Evolutionary conservation across 148 eudicot species (phyloP), one percentile per base, ranked within the genome.

Genomic region (Nepenthes gracilis): DNA sequence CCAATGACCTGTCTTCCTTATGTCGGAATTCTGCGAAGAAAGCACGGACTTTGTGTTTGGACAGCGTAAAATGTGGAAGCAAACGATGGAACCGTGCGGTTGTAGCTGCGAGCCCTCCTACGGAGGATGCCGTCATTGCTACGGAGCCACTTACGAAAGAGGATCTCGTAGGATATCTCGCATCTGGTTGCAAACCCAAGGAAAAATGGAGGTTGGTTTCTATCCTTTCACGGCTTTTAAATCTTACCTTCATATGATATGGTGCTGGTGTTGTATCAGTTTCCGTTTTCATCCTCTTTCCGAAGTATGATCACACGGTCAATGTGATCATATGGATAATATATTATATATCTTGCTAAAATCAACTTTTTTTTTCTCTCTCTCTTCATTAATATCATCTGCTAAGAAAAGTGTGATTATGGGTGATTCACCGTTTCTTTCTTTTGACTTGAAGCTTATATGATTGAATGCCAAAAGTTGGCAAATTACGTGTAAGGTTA

Each of bases 121-220:
- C 82, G 33, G 99, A 84, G 15, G 93, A 89, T 67, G 78, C 81
- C 61, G 85, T 75, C 71, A 65, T 84, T 72, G 80, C 79, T 66
- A 53, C 90, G 15, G 97, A 89, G 67, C 99, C 97, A 9, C 84
- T 94, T 54, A 94, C 99, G n/a, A 83, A 78, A 64, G 86, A 94
- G 70, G 95, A 94, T 77, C 97, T 94, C 45, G 80, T 94, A 34
- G 76, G 49, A 12, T 94, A 94, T 66, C 89, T 89, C 71, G 86
- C 87, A 45, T 94, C 99, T 71, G 99, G 99, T 37, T 89, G 99
- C 88, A 86, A 94, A 78, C 83, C 99, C 56, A 94, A 94, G 79
- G 86, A 86, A 55, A 83, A 89, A 23, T 94, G 99, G 97, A 89
- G 99, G 99, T 94, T 5, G 35, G 63, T 47, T 51, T 43, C 35